Percentiles rank a stretch among this genome's conserved stretches.
Conservation (phyloP, 805 yeast genomes). For the Yarrowia osloensis region DNA sequence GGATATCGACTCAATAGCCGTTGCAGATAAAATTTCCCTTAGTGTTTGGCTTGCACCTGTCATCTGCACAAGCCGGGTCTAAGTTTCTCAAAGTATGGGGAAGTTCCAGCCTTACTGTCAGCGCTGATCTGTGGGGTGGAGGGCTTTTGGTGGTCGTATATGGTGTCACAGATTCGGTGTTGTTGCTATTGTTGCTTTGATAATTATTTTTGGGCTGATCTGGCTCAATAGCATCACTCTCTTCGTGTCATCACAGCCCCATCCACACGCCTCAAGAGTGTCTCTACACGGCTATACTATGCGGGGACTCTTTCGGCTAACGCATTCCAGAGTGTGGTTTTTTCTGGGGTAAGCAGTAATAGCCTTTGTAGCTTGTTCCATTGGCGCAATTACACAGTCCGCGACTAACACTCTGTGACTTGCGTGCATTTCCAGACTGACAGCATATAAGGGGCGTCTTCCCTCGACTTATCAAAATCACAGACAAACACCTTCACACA, state of each 20-base stretch:
- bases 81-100: slow-evolving; percentile 14
- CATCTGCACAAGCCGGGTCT: not conserved
- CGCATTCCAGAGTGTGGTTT: not conserved
- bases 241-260: too few species aligned
- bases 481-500: not conserved
- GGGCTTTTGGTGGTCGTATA: too few species aligned
- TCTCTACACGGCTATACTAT: not conserved
- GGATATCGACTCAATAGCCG: slow-evolving; percentile 28
- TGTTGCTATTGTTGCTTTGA: too few species aligned
- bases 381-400: not conserved
- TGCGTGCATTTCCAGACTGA: not conserved
- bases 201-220: too few species aligned
- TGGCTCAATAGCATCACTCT: too few species aligned
- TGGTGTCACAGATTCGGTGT: too few species aligned
- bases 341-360: slow-evolving; percentile 9
- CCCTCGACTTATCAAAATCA: not conserved
- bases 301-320: slow-evolving; percentile 20
- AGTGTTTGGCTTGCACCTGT: slow-evolving; percentile 1
- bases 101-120: slow-evolving; percentile 16
- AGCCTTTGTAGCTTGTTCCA: slow-evolving; percentile 16
- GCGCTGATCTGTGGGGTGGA: not conserved
- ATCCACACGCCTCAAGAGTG: too few species aligned
- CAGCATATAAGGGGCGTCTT: slow-evolving; percentile 7
- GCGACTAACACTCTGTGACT: too few species aligned
- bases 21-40: slow-evolving; percentile 15